Evolutionary conservation across 306 rosid genomes (phyloP).

Genomic region (Crotalaria pallida): DNA sequence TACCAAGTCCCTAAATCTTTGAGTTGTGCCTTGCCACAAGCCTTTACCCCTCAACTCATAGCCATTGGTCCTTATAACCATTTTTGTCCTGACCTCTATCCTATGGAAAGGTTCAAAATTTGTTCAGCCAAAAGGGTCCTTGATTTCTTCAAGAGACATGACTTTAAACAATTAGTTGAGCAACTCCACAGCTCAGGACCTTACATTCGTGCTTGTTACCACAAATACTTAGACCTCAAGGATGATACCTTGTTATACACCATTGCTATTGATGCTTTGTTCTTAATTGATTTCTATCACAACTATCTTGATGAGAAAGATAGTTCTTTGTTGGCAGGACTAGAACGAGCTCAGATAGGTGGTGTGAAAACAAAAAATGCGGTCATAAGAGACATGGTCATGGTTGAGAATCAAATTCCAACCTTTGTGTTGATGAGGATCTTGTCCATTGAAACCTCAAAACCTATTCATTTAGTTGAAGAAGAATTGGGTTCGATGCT

Average conservation of each 20-base stretch:
- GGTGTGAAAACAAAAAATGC: slow-evolving; percentile 13
- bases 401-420: slow-evolving; percentile 36
- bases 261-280: slow-evolving; percentile 21
- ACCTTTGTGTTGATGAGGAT: neutral
- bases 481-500: slow-evolving; percentile 15
- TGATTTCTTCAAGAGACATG: neutral
- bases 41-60: slow-evolving; percentile 18
- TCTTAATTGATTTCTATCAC: slow-evolving; percentile 20
- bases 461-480: neutral
- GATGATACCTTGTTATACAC: neutral
- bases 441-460: neutral
- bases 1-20: slow-evolving; percentile 23
- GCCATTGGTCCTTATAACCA: slow-evolving; percentile 28
- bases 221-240: slow-evolving; percentile 12
- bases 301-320: neutral
- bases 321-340: neutral
- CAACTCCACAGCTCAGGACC: neutral
- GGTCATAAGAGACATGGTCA: slow-evolving; percentile 13
- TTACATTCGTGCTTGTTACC: slow-evolving; percentile 17
- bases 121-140: slow-evolving; percentile 9
- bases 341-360: neutral
- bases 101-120: slow-evolving; percentile 25
- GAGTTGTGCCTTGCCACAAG: slow-evolving; percentile 12
- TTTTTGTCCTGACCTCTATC: neutral
- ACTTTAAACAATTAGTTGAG: neutral